Base-by-base conservation (phyloP, 495 filamentous ascomycete genomes). In the Alectoria sarmentosa region DNA sequence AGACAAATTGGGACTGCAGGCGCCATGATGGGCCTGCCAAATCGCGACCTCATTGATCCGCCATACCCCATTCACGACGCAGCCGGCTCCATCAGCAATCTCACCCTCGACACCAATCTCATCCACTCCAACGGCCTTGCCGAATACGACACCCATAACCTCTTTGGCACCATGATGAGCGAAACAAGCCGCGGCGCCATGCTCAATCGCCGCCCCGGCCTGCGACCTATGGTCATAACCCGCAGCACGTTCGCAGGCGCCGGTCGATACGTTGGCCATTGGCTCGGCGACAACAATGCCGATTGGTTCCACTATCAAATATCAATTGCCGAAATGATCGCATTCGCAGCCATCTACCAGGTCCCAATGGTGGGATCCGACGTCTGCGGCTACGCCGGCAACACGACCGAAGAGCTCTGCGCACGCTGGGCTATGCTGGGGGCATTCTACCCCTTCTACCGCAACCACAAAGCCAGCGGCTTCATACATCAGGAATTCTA, bases 101-200 rank as follows among this genome's bases (percentile, higher is more conserved):
- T 86, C 66, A 93, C 91, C 0, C 82, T 92, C 60, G 78, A 86
- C 69, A 92, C 90, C 4, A 81, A 91, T 73, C 72, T 94, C 42
- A 78, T 89, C 7, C 90, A 95, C 73, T 77, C 86, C 56, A 87
- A 88, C 66, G 79, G 85, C 61, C 80, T 86, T 63, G 75, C 75
- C 21, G 87, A 91, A 74, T 93, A 92, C 71, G 91, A 90, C 67
- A 87, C 85, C 4, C 91, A 96, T 74, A 96, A 96, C 71, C 74
- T 96, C 15, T 94, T 90, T 73, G 91, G 91, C 48, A 86, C 83
- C 14, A 90, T 95, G 90, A 96, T 96, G 91, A 86, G 84, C 34
- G 76, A 81, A 13, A 76, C 83, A 2, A 88, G 85, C 30, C 79
- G 84, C 62, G 71, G 80, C 7, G 87, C 90, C 13, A 89, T 96